Evolutionary conservation across 208 protist genomes (phyloP).

Genomic region (Angomonas desouzai): DNA sequence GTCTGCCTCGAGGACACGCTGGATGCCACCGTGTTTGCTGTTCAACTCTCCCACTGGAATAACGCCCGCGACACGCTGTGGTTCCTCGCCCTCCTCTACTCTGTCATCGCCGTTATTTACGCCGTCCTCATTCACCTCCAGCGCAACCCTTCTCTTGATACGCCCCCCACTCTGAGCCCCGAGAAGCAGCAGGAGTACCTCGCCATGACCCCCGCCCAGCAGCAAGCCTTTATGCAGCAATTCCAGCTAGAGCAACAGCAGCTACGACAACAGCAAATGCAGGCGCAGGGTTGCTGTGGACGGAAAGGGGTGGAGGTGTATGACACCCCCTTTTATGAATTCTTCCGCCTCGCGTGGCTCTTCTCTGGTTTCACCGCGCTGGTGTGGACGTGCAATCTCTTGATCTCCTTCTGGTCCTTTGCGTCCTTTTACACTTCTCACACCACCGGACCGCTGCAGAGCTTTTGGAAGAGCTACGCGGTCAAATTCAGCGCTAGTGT

Average conservation of each 20-base stretch:
- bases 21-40: conserved; percentile 51
- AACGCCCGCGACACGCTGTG: conserved; percentile 58
- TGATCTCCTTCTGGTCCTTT: conserved; percentile 64
- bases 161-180: conserved; percentile 22
- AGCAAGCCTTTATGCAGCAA: conserved; percentile 42
- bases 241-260: conserved; percentile 30
- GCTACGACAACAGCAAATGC: conserved; percentile 22
- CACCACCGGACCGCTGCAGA: conserved; percentile 42
- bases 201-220: conserved; percentile 43
- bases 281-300: conserved; percentile 21
- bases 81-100: conserved; percentile 69
- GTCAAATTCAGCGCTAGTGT: conserved; percentile 43
- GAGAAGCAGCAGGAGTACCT: conserved; percentile 36
- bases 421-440: conserved; percentile 39
- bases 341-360: conserved; percentile 78
- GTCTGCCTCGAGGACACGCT: conserved; percentile 68
- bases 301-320: conserved; percentile 58
- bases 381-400: conserved; percentile 49
- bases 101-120: conserved; percentile 45
- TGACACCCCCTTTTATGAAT: conserved; percentile 81
- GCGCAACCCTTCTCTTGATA: conserved; percentile 17
- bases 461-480: conserved; percentile 52
- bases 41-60: conserved; percentile 66
- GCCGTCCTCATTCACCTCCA: conserved; percentile 47
- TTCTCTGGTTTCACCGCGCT: conserved; percentile 61